A percentile compares a stretch with the other conserved stretches of the same genome.
Conservation (phyloP, 2,329 filamentous ascomycete genomes). For the Stromatinia cepivora region DNA sequence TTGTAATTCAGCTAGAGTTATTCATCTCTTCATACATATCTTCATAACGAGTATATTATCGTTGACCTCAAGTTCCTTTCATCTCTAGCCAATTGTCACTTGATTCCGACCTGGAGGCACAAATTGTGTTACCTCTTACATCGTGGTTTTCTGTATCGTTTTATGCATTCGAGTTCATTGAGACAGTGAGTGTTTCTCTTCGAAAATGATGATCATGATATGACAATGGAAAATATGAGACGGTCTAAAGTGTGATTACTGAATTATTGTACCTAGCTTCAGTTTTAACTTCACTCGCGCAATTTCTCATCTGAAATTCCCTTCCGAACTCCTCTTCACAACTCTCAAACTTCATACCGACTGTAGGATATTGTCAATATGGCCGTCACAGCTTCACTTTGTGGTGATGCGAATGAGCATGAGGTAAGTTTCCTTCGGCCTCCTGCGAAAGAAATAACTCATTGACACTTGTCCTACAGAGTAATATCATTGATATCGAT, state of each 20-base stretch:
- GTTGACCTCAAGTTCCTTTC: neutral
- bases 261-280: conserved; percentile 4
- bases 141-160: neutral
- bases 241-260: neutral
- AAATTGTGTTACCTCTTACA: neutral
- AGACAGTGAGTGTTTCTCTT: neutral
- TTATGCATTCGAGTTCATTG: neutral
- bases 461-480: conserved; percentile 22
- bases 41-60: neutral
- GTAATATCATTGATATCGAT: conserved; percentile 63
- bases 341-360: neutral
- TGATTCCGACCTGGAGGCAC: neutral
- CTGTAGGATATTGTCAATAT: conserved; percentile 5
- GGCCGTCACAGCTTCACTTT: conserved; percentile 18
- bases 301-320: neutral
- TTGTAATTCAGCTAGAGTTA: neutral
- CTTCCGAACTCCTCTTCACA: neutral
- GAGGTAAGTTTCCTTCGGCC: neutral
- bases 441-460: neutral
- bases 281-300: neutral
- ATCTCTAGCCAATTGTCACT: neutral
- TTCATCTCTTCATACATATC: neutral
- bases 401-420: conserved; percentile 23
- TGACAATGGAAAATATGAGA: neutral
- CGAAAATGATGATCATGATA: neutral